Percentiles rank a stretch among this genome's conserved stretches.
These are phyloP conservation scores for Tolypocladium inflatum DNA, from an alignment of 2,329 filamentous ascomycete genomes.

Conservation along the genomic window DNA sequence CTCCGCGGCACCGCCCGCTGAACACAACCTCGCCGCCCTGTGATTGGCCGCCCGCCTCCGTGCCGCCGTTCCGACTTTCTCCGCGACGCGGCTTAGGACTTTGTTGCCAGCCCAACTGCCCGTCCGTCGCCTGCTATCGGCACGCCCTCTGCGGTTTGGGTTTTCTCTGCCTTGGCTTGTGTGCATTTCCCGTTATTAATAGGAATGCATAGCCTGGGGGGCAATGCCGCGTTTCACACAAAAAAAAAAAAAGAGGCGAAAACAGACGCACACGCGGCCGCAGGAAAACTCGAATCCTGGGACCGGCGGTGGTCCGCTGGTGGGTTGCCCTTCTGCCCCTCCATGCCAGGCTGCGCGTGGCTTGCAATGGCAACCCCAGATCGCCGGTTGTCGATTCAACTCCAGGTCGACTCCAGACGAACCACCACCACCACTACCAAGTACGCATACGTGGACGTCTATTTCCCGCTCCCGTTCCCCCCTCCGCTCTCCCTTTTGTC, in stretches of 20 bases:
- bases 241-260: neutral
- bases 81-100: slow-evolving; percentile 2
- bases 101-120: neutral
- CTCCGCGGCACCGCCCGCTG: slow-evolving; percentile 7
- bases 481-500: neutral
- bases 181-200: neutral
- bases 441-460: neutral
- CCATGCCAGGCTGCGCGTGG: neutral
- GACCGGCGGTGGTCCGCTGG: neutral
- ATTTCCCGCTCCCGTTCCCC: neutral
- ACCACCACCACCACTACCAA: neutral
- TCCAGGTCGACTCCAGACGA: neutral
- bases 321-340: neutral
- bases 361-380: neutral
- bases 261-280: neutral
- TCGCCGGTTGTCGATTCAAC: neutral
- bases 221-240: neutral
- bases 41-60: slow-evolving; percentile 6
- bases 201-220: neutral
- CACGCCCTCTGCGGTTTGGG: neutral
- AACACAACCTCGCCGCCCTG: neutral
- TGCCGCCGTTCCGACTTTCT: slow-evolving; percentile 8
- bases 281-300: neutral
- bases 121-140: neutral
- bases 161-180: neutral